Percentiles rank a stretch among this genome's conserved stretches.
Evolutionary conservation across 164 flowering plant species (phyloP).

Genomic region (Pachysandra terminalis): DNA sequence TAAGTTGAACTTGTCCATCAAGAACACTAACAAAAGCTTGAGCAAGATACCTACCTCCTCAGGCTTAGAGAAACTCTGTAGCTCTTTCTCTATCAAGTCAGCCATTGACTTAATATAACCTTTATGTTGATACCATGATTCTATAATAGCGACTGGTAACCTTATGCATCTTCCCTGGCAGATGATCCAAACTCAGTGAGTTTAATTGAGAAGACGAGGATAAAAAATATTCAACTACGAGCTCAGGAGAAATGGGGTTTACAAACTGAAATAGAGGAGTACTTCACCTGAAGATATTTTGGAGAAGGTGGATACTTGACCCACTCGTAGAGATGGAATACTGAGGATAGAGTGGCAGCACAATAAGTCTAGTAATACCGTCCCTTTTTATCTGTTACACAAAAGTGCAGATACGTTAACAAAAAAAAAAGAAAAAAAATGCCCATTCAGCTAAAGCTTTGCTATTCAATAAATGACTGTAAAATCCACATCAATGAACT

Average conservation of each 20-base stretch:
- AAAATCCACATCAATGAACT: no score
- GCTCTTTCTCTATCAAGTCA: slow-evolving; percentile 75
- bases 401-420: neutral
- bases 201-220: neutral
- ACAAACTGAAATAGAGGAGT: slow-evolving; percentile 1
- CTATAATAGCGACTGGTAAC: slow-evolving; percentile 78
- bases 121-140: slow-evolving; percentile 91
- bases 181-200: slow-evolving; percentile 11
- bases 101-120: slow-evolving; percentile 95
- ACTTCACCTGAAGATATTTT: slow-evolving; percentile 66
- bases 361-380: slow-evolving; percentile 79
- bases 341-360: slow-evolving; percentile 96
- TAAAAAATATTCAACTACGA: neutral
- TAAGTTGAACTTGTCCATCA: neutral
- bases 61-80: slow-evolving; percentile 54
- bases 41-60: slow-evolving; percentile 52
- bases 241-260: neutral
- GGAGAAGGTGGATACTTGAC: slow-evolving; percentile 89
- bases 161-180: slow-evolving; percentile 70
- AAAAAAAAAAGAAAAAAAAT: no score
- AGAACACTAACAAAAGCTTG: neutral
- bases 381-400: slow-evolving; percentile 80
- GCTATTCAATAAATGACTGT: no score
- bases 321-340: slow-evolving; percentile 97
- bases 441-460: no score